Percentiles rank a stretch among this genome's conserved stretches.
These are phyloP conservation scores for Trypanosoma grayi DNA, from an alignment of 208 protist species.

Conservation along the genomic window DNA sequence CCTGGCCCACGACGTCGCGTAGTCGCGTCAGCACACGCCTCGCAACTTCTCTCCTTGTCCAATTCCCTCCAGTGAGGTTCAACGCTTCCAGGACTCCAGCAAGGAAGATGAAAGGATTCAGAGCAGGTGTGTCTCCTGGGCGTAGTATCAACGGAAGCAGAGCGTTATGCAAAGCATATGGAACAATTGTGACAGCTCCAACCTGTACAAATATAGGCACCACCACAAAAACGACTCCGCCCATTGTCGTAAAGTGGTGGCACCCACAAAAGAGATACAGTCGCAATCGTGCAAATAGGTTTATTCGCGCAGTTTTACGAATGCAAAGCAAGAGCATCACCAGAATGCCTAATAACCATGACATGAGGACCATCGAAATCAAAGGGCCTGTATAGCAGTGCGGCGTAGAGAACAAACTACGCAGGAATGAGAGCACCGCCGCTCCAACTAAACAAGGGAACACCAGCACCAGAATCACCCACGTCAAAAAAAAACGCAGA, in stretches of 20 bases:
- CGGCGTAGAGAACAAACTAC: not conserved
- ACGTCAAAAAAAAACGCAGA: conserved; percentile 14
- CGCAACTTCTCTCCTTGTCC: not conserved
- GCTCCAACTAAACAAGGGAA: conserved; percentile 17
- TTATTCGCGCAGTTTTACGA: not conserved
- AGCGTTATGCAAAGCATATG: conserved; percentile 2
- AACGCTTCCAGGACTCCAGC: not conserved
- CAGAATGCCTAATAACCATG: not conserved
- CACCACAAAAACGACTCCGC: conserved; percentile 1
- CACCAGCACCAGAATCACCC: conserved; percentile 3
- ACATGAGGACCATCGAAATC: not conserved
- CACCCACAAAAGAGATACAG: conserved; percentile 19
- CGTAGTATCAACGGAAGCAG: not conserved
- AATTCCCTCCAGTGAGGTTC: not conserved
- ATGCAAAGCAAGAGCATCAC: not conserved
- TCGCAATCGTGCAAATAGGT: not conserved
- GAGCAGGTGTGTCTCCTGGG: not conserved
- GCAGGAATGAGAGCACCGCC: not conserved
- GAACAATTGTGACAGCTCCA: conserved; percentile 12
- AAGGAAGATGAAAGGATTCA: not conserved
- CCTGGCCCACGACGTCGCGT: not conserved
- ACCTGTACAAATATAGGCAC: conserved; percentile 18
- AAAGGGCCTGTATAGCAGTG: conserved; percentile 3
- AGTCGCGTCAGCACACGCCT: not conserved
- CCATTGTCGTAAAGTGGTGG: conserved; percentile 8